Conservation (phyloP, 495 filamentous ascomycete genomes). For the Lasiosphaeris hirsuta region DNA sequence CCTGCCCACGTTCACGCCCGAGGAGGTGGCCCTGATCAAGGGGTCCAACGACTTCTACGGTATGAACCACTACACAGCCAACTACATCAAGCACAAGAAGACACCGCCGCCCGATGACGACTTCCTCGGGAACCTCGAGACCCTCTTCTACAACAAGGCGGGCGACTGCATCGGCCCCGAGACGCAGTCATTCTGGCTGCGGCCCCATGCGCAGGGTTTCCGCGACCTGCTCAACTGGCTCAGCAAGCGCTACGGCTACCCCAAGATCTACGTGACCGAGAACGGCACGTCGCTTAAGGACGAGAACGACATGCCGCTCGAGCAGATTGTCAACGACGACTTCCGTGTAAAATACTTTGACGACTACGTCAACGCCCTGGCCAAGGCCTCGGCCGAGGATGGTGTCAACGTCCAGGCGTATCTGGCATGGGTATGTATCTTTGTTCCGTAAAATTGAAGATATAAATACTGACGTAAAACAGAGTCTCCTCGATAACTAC, state of each 20-base stretch:
- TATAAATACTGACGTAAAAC: not conserved
- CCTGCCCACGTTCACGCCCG: slow-evolving; percentile 60
- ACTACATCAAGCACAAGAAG: slow-evolving; percentile 72
- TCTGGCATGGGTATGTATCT: slow-evolving; percentile 55
- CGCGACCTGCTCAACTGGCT: slow-evolving; percentile 75
- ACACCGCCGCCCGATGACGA: slow-evolving; percentile 58
- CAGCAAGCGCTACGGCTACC: slow-evolving; percentile 67
- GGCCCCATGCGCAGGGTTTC: slow-evolving; percentile 69
- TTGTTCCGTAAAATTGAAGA: not conserved
- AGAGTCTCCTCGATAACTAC: slow-evolving; percentile 72
- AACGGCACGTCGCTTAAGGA: slow-evolving; percentile 76
- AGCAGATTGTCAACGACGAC: slow-evolving; percentile 68
- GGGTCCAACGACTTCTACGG: slow-evolving; percentile 81
- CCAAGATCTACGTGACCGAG: slow-evolving; percentile 79
- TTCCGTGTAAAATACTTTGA: slow-evolving; percentile 73
- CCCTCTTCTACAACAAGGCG: slow-evolving; percentile 62
- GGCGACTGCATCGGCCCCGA: slow-evolving; percentile 69
- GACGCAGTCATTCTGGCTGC: slow-evolving; percentile 73
- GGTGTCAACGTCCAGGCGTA: slow-evolving; percentile 70
- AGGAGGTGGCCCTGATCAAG: slow-evolving; percentile 64
- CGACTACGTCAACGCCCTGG: slow-evolving; percentile 70
- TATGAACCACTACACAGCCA: slow-evolving; percentile 83
- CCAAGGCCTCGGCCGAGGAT: slow-evolving; percentile 61
- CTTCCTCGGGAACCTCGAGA: slow-evolving; percentile 67
- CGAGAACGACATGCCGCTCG: slow-evolving; percentile 68